Base-by-base conservation (phyloP, 352 stramenopile species). In the Phytopythium boreale region DNA sequence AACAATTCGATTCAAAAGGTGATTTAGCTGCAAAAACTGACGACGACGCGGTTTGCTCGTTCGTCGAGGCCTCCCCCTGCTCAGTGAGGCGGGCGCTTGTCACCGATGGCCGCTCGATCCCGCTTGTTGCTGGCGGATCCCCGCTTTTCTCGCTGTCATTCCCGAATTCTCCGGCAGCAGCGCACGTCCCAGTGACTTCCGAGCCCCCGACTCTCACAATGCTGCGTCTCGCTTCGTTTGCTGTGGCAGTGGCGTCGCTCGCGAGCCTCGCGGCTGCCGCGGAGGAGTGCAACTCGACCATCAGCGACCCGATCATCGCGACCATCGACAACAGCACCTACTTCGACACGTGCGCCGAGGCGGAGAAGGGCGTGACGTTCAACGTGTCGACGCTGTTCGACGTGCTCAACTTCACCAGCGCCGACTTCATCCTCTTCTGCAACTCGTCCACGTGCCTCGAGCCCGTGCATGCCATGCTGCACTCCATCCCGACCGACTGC, bases 341-440 rank as follows among this genome's bases (percentile, higher is more conserved):
- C 67, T 87, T 79, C 62, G 64, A 78, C 66, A 78, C 73, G 61
- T 90, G 81, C 60, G 77, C 70, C 2, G 59, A 67, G 20, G 55
- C 60, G 53, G 69, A 76, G 31, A 64, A 77, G 61, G 77, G 72
- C 61, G 66, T 66, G 43, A 84, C 70, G 0, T 90, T 82, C 68
- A 81, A 74, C 56, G 39, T 90, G 60, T 69, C 69, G 64, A 73
- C 59, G 24, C 56, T 82, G 31, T 82, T 86, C 51, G 77, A 82
- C 51, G 75, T 74, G 27, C 59, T 71, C 12, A 80, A 87, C 53
- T 78, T 90, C 51, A 76, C 69, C 31, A 43, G 60, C 31, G 11
- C 63, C 15, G 75, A 88, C 22, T 77, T 90, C n/a, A 17, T 84
- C 27, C 60, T 61, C 50, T 88, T 85, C 61, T 90, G 82, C 68